Conservation (phyloP, 202 grass and related monocot genomes). For the Saccharum hybrid region DNA sequence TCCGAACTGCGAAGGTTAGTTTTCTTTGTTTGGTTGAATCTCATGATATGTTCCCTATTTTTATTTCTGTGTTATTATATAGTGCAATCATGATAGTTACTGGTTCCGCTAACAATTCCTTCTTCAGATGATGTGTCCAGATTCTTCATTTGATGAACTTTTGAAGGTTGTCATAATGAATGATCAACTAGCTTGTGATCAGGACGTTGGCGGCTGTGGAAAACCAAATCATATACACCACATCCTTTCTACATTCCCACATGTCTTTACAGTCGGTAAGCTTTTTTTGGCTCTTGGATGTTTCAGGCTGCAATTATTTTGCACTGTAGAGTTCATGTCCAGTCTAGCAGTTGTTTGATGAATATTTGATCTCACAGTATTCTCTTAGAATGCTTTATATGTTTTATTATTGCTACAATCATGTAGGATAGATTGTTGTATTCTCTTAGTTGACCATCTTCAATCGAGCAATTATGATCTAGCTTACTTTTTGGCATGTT, state of each 20-base stretch:
- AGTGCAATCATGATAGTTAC: slow-evolving; percentile 1
- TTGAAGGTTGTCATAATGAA: slow-evolving; percentile 93
- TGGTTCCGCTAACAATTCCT: slow-evolving; percentile 17
- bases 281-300: slow-evolving; percentile 35
- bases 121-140: slow-evolving; percentile 76
- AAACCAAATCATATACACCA: slow-evolving; percentile 86
- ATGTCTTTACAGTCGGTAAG: slow-evolving; percentile 97
- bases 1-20: slow-evolving; percentile 84
- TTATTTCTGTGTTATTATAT: not conserved
- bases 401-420: not conserved
- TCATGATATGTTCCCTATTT: slow-evolving; percentile 23
- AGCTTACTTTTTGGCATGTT: slow-evolving; percentile 26
- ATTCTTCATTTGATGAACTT: slow-evolving; percentile 86
- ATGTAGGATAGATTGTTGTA: slow-evolving; percentile 29
- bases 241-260: slow-evolving; percentile 79
- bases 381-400: slow-evolving; percentile 4
- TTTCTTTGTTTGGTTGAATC: slow-evolving; percentile 43
- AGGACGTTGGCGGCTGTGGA: slow-evolving; percentile 80
- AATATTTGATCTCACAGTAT: slow-evolving; percentile 19
- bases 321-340: not conserved
- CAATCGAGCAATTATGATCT: slow-evolving; percentile 18
- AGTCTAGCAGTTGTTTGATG: not conserved
- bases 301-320: not conserved
- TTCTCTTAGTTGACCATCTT: slow-evolving; percentile 31
- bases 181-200: slow-evolving; percentile 87